These are phyloP conservation scores for Crithidia bombi DNA, from an alignment of 208 protist species.

Conservation along the genomic window DNA sequence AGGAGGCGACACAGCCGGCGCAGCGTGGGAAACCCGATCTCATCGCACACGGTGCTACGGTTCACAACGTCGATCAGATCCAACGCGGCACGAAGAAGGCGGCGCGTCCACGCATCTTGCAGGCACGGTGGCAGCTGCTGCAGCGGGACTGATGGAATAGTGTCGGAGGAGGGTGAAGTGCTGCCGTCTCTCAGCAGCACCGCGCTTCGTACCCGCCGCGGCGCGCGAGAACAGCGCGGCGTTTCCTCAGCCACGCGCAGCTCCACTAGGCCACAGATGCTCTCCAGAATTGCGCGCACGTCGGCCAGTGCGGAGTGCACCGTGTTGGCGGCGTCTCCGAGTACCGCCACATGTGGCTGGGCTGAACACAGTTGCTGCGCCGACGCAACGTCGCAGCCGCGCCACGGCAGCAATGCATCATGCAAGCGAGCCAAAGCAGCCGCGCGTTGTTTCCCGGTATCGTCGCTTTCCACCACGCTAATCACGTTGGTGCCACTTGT, in stretches of 20 bases:
- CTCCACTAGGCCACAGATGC: slow-evolving; percentile 29
- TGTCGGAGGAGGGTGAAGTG: not conserved
- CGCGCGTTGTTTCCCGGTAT: not conserved
- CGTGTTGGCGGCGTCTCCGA: slow-evolving; percentile 34
- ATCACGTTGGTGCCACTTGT: not conserved
- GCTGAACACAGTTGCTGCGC: slow-evolving; percentile 43
- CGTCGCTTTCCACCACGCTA: not conserved
- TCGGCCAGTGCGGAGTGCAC: slow-evolving; percentile 47
- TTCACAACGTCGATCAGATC: slow-evolving; percentile 75
- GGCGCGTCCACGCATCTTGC: slow-evolving; percentile 40
- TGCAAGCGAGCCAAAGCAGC: slow-evolving; percentile 15
- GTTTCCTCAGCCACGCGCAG: slow-evolving; percentile 13
- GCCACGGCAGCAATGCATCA: slow-evolving; percentile 61
- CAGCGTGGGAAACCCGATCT: slow-evolving; percentile 69
- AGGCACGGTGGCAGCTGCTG: slow-evolving; percentile 9
- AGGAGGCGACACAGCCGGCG: slow-evolving; percentile 55
- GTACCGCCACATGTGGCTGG: slow-evolving; percentile 37
- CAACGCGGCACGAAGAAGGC: slow-evolving; percentile 50
- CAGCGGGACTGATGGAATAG: not conserved
- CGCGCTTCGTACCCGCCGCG: not conserved
- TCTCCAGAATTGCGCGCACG: slow-evolving; percentile 32
- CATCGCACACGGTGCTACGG: slow-evolving; percentile 69
- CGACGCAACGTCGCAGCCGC: slow-evolving; percentile 53
- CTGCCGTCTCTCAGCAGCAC: not conserved
- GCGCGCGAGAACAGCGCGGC: not conserved